Base-by-base conservation (phyloP, 108 stramenopile genomes). In the Parietichytrium sp. region DNA sequence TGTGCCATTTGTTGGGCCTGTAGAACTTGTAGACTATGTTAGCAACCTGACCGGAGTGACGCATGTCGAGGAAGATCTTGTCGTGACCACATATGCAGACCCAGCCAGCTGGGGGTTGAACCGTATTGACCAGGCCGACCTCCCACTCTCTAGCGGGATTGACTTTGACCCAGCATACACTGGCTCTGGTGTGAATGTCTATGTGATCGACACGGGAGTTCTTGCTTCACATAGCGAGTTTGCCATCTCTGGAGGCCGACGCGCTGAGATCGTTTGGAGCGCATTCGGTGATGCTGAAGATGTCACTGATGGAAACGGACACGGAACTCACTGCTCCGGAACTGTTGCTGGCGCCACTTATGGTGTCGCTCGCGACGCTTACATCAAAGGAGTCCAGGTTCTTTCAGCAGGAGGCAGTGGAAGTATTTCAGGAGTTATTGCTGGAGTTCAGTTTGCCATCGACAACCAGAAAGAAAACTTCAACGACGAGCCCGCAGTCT, bases 241-340 rank as follows among this genome's bases (percentile, higher is more conserved):
- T 48, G 80, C 3, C 26, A 30, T n/a, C n/a, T n/a, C n/a, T n/a
- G n/a, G n/a, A n/a, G n/a, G n/a, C n/a, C n/a, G n/a, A n/a, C n/a
- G 8, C 4, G 4, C 7, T 45, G 49, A 51, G 4, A 3, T 6
- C 20, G 7, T 4, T 29, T 20, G 3, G 29, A 36, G 10, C 3
- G 55, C 4, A 29, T 4, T 6, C 8, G 4, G 3, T 33, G 4
- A 4, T 3, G 10, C 49, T 3, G 49, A 15, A 15, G 49, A 50
- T 16, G 15, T 50, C 18, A 50, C 49, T 16, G 49, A 50, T 18
- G 15, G 16, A 16, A 1, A 81, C 29, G 80, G 55, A 16, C 84
- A 84, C 52, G 84, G 84, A 4, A 81, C 80, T 10, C 84, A 84
- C 81, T 54, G 54, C 45, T 20, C 80, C 23, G 84, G 84, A 20